phyloP scores from a whole-genome alignment of 495 filamentous ascomycete species.

The Cenococcum geophilum region DNA sequence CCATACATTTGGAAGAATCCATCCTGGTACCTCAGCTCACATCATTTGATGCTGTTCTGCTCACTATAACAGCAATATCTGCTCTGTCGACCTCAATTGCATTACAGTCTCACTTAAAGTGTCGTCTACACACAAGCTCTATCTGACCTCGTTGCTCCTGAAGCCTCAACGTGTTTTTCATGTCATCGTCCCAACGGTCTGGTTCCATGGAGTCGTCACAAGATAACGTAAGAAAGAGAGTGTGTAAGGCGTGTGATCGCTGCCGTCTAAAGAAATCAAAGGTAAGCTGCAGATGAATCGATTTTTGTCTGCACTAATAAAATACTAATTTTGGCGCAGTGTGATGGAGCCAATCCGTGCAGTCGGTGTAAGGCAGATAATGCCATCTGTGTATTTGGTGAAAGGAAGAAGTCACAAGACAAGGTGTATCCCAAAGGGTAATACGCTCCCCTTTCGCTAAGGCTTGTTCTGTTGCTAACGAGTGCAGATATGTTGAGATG shows the following conservation, averaged over 20 bases:
- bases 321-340: slow-evolving; percentile 40
- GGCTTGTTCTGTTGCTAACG: background rate
- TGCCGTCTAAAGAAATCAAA: slow-evolving; percentile 70
- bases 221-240: slow-evolving; percentile 47
- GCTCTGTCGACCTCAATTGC: background rate
- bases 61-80: background rate
- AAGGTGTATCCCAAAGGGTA: slow-evolving; percentile 44
- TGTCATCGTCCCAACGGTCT: slow-evolving; percentile 22
- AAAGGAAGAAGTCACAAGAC: slow-evolving; percentile 42
- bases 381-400: slow-evolving; percentile 41
- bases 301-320: background rate
- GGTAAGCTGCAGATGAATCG: slow-evolving; percentile 38
- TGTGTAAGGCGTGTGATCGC: slow-evolving; percentile 65
- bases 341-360: slow-evolving; percentile 62
- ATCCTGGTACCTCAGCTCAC: slow-evolving; percentile 5
- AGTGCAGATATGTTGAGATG: slow-evolving; percentile 59
- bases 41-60: slow-evolving; percentile 12
- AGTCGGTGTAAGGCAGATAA: slow-evolving; percentile 55
- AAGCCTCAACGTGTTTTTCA: slow-evolving; percentile 3
- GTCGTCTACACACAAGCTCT: background rate
- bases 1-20: slow-evolving; percentile 20
- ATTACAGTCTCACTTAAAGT: background rate
- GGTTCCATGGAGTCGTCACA: slow-evolving; percentile 32
- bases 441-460: background rate
- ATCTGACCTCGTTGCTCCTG: slow-evolving; percentile 2